Base-by-base conservation (phyloP, 257 asterid species). In the Jaltomata sinuosa region DNA sequence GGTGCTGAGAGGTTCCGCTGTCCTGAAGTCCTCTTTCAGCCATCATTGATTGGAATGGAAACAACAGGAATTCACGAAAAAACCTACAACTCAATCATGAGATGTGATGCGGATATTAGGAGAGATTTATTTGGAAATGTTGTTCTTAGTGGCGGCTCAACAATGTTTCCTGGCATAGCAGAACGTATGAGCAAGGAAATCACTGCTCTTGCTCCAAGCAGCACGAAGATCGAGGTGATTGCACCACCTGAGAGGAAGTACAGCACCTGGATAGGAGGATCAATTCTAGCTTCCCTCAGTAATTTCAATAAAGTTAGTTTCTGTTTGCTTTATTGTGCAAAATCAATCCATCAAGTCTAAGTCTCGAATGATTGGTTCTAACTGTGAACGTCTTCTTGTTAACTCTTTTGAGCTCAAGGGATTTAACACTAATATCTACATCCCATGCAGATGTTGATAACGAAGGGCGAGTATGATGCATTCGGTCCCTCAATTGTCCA, bases 11-110 rank as follows among this genome's bases (percentile, higher is more conserved):
- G 84, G 55, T 84, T 84, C 67, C n/a, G 49, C 1, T 84, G 86
- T 15, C 83, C 83, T 36, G 83, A 74, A 74, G 83, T 49, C 52
- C 52, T 84, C 11, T 84, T 62, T 65, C 84, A 84, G n/a, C 83
- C 83, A 47, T 57, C 86, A 59, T 21, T 77, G 29, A 3, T 62
- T 62, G 16, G 77, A 2, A 84, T 3, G 83, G 68, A 45, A 74
- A 19, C 25, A 19, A n/a, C 34, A 25, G 80, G 87, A n/a, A 32
- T 84, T 65, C 80, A 84, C 34, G 80, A 79, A 57, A 50, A 29
- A 50, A 9, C 29, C 18, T 32, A 54, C 49, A 54, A 38, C 3
- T 71, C 79, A 38, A 38, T 71, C 79, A 38, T 71, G 79, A 71
- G 50, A 71, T 38, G 32, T 0, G 19, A n/a, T 71, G 18, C 38